phyloP scores from a whole-genome alignment of 2,329 filamentous ascomycete species.

The Coleophoma crateriformis region DNA sequence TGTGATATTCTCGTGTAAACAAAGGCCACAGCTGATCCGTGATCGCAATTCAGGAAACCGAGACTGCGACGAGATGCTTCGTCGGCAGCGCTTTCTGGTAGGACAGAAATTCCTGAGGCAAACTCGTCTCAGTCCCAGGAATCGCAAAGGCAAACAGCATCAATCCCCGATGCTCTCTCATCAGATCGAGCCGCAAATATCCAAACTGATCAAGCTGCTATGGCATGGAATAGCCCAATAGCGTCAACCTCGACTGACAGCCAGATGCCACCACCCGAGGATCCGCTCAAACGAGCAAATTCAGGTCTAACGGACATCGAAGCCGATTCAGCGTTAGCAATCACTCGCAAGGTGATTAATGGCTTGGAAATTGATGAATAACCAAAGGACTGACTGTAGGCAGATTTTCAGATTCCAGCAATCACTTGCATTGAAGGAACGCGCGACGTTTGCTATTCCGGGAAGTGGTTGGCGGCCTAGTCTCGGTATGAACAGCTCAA shows the following conservation, averaged over 20 bases:
- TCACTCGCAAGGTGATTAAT: conserved; percentile 21
- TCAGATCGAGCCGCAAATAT: not conserved
- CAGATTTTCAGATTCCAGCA: conserved; percentile 22
- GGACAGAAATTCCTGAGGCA: not conserved
- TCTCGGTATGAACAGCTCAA: conserved; percentile 10
- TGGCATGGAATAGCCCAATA: not conserved
- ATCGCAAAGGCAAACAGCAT: not conserved
- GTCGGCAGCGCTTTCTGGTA: no score
- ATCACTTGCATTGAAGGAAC: conserved; percentile 20
- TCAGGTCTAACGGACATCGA: conserved; percentile 11
- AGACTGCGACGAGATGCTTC: not conserved
- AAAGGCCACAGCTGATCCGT: not conserved
- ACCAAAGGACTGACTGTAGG: not conserved
- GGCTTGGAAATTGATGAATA: not conserved
- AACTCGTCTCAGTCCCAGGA: not conserved
- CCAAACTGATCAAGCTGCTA: conserved; percentile 25
- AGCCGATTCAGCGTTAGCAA: conserved; percentile 29
- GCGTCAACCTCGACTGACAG: not conserved
- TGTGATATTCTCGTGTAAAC: not conserved
- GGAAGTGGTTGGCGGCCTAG: conserved; percentile 18
- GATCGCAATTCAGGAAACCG: not conserved
- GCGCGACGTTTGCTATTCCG: conserved; percentile 29
- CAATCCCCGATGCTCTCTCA: not conserved
- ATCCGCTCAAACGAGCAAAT: not conserved
- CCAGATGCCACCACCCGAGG: not conserved